Base-by-base conservation (phyloP, 352 stramenopile genomes). In the Globisporangium irregulare region DNA sequence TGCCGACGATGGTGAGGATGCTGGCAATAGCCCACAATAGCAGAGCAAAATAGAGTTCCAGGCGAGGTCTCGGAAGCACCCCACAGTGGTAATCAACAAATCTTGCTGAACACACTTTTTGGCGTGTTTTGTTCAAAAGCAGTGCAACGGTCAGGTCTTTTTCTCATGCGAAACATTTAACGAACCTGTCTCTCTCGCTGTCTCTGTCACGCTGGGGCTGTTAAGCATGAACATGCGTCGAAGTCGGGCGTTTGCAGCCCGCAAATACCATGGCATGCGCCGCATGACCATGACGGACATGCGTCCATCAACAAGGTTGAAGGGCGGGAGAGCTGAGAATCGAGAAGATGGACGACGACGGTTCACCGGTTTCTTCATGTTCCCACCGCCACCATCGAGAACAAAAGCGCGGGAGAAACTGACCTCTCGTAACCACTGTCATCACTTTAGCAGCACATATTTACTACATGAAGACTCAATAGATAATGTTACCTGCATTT, bases 351-450 rank as follows among this genome's bases (percentile, higher is more conserved):
- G 43, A 10, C 29, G 27, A 38, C 15, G 24, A 24, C 25, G 7
- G 56, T 29, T 51, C 43, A 4, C 1, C 7, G 56, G 29, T 15
- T 50, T 62, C 56, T 50, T 48, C 29, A 29, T 48, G 22, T 32
- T 62, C 56, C 32, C 20, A 36, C 1, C 24, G 6, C 1, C 24
- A 22, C 8, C 18, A 48, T 51, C 43, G 18, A 62, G 56, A 62
- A 62, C 56, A 50, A 62, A 62, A 62, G 22, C 56, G 56, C 56
- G 56, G 56, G 50, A 67, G 43, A 65, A 55, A 32, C 20, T 57
- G 1, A 46, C 15, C 59, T 56, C 38, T 46, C 20, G 22, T 65
- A 55, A 34, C 8, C 8, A 57, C 8, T 29, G 14, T 32, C 7
- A 32, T 56, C 10, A 12, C 5, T 10, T 10, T 14, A 14, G 7